Evolutionary conservation across 768 basidiomycete genomes (phyloP).

Genomic region (Tylopilus intermedius): DNA sequence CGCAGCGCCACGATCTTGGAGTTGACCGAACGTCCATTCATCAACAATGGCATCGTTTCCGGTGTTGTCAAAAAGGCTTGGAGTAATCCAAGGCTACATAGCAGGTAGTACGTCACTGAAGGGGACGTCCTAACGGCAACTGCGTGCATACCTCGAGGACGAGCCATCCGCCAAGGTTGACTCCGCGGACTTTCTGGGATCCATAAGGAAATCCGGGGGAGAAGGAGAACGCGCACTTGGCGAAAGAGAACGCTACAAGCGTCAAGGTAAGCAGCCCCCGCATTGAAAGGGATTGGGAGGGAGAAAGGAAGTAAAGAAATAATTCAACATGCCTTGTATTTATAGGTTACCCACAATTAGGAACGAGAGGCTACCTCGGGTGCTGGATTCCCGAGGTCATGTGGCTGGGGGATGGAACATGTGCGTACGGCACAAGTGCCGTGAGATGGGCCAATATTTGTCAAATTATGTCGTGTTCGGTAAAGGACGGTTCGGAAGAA

Average conservation of each 20-base stretch:
- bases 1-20: slow-evolving; percentile 49
- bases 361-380: not conserved
- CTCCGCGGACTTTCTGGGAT: slow-evolving; percentile 68
- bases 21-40: slow-evolving; percentile 74
- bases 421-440: slow-evolving; percentile 1
- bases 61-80: slow-evolving; percentile 62
- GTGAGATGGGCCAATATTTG: not conserved
- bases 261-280: slow-evolving; percentile 8
- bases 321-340: slow-evolving; percentile 4
- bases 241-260: slow-evolving; percentile 29
- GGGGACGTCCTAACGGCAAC: not conserved
- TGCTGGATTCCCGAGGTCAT: slow-evolving; percentile 12
- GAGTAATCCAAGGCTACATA: slow-evolving; percentile 71
- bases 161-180: slow-evolving; percentile 73
- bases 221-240: slow-evolving; percentile 30
- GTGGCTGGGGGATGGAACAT: not conserved
- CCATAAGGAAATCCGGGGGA: slow-evolving; percentile 69
- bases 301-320: slow-evolving; percentile 47
- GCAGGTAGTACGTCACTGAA: slow-evolving; percentile 41
- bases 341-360: slow-evolving; percentile 11
- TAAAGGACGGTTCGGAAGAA: not conserved
- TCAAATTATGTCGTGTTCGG: not conserved
- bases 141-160: slow-evolving; percentile 42
- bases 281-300: slow-evolving; percentile 34
- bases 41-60: slow-evolving; percentile 56